Percentiles rank a stretch among this genome's conserved stretches.
Evolutionary conservation across 192 early-diverging fungal genomes (phyloP).

Genomic region (Coemansia sp.): DNA sequence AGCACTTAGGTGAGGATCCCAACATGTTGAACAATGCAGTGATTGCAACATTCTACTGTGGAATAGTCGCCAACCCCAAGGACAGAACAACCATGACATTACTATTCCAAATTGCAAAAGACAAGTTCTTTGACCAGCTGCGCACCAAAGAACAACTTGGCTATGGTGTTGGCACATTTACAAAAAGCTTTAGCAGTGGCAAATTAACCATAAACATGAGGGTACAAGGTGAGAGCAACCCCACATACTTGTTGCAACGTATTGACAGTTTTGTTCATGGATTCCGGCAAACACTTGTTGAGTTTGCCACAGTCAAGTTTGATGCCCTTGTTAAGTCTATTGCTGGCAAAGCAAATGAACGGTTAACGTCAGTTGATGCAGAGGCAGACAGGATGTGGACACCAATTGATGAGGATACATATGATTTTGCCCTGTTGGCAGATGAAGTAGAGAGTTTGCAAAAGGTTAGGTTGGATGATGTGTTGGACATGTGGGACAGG

Average conservation of each 20-base stretch:
- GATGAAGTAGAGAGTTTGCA: background rate
- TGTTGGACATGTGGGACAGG: conserved; percentile 27
- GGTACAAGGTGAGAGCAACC: conserved; percentile 78
- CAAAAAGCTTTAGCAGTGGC: background rate
- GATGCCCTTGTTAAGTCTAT: conserved; percentile 47
- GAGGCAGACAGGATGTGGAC: background rate
- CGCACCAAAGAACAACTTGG: conserved; percentile 85
- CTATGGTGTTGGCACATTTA: conserved; percentile 25
- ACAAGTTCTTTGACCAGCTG: conserved; percentile 86
- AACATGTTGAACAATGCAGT: conserved; percentile 81
- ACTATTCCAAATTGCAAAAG: conserved; percentile 67
- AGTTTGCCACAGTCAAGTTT: conserved; percentile 46
- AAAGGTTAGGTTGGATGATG: background rate
- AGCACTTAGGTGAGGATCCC: conserved; percentile 50
- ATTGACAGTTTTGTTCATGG: conserved; percentile 66
- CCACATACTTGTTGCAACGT: conserved; percentile 48
- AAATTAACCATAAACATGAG: conserved; percentile 56
- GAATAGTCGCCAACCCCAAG: conserved; percentile 58
- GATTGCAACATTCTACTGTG: conserved; percentile 74
- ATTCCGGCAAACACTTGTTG: conserved; percentile 21
- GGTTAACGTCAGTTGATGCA: background rate
- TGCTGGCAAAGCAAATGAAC: background rate
- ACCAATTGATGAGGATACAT: background rate
- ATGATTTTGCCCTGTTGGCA: background rate
- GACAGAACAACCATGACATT: conserved; percentile 61